Percentiles rank a stretch among this genome's conserved stretches.
Evolutionary conservation across 805 yeast species (phyloP).

Genomic region (Candida anglica): DNA sequence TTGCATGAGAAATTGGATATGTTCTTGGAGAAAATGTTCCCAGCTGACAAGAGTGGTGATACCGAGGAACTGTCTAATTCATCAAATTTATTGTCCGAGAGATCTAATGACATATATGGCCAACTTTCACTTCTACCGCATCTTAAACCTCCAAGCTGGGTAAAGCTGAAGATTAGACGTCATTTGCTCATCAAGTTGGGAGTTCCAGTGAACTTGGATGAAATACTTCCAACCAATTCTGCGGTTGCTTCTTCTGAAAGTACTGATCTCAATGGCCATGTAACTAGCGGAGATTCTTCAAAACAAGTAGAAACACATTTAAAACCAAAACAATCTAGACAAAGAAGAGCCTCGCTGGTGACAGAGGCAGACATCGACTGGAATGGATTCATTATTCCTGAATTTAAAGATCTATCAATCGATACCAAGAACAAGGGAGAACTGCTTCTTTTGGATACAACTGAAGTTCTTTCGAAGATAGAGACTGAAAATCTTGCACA

Average conservation of each 20-base stretch:
- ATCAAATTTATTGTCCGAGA: conserved; percentile 18
- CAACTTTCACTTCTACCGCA: conserved; percentile 47
- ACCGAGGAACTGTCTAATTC: not conserved
- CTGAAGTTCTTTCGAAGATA: conserved; percentile 21
- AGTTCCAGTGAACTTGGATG: conserved; percentile 70
- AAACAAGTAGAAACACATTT: not conserved
- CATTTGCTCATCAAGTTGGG: conserved; percentile 62
- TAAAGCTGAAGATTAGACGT: conserved; percentile 58
- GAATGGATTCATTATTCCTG: conserved; percentile 33
- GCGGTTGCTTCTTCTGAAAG: too few relatives aligned
- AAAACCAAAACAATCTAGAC: conserved; percentile 2
- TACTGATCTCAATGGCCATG: too few relatives aligned
- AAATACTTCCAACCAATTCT: conserved; percentile 16
- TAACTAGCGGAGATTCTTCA: too few relatives aligned
- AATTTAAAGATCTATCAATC: conserved; percentile 27
- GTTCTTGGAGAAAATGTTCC: not conserved
- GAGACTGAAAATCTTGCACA: conserved; percentile 33
- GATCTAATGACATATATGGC: conserved; percentile 39
- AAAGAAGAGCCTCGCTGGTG: conserved; percentile 16
- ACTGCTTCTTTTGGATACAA: conserved; percentile 20
- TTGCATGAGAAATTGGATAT: not conserved
- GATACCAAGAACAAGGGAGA: conserved; percentile 22
- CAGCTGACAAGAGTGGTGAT: not conserved
- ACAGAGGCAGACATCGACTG: conserved; percentile 30
- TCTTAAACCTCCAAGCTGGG: conserved; percentile 65